phyloP scores from a whole-genome alignment of 345 rosid species.

The Viola odorata region DNA sequence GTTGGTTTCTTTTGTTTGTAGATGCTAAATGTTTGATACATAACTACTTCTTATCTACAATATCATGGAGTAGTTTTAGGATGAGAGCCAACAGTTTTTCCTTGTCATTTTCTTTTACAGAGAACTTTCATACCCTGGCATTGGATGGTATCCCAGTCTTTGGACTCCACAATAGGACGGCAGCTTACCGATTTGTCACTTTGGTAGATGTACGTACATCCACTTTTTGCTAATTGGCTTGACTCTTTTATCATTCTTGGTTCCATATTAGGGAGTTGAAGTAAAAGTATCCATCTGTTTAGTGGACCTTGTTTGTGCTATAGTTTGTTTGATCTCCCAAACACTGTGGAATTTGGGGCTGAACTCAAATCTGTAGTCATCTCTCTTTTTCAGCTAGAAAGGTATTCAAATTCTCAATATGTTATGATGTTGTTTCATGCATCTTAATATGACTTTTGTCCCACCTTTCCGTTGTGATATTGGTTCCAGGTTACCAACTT shows the following conservation, averaged over 20 bases:
- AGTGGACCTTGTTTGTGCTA: conserved; percentile 1
- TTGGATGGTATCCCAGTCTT: conserved; percentile 78
- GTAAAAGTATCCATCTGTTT: not conserved
- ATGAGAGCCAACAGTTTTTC: not conserved
- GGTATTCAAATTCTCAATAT: too few species aligned
- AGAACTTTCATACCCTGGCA: conserved; percentile 85
- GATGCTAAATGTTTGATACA: not conserved
- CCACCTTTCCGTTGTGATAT: too few species aligned
- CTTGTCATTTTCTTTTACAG: conserved; percentile 35
- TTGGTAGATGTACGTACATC: conserved; percentile 82
- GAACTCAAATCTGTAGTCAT: too few species aligned
- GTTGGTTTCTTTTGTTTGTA: too few species aligned
- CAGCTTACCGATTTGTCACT: conserved; percentile 93
- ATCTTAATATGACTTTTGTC: too few species aligned
- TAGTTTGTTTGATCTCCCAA: not conserved
- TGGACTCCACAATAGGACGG: conserved; percentile 74
- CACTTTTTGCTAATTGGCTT: not conserved
- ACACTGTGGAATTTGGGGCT: not conserved
- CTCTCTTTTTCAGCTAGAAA: too few species aligned
- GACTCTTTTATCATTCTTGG: not conserved
- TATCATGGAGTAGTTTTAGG: not conserved
- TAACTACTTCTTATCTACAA: conserved; percentile 1
- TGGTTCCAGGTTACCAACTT: too few species aligned
- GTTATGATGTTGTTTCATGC: too few species aligned
- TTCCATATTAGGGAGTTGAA: not conserved